Base-by-base conservation (phyloP, 2,329 filamentous ascomycete genomes). In the Phyllosticta capitalensis region DNA sequence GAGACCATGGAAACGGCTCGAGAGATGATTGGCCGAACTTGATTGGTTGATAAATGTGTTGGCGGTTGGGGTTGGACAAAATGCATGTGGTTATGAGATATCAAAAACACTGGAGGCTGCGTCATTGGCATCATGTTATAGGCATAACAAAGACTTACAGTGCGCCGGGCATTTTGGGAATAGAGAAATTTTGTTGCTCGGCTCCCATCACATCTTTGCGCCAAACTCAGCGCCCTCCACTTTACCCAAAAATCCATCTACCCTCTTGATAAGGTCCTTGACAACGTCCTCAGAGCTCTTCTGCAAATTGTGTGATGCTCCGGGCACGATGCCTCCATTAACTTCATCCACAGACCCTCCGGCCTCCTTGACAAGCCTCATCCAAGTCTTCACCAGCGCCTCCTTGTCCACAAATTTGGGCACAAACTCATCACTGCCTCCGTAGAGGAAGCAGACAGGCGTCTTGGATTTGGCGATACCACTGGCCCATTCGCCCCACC, bases 341-440 rank as follows among this genome's bases (percentile, higher is more conserved):
- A 65, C 66, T 26, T 77, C 73, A 69, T 83, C 80, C 17, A 82
- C 75, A 5, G 66, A 66, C 0, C 78, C 79, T 2, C 77, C 75
- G 0, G 73, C 74, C 20, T 67, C 69, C 56, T 73, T 73, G 5
- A 78, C 72, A 59, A 78, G 67, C 20, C 64, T 66, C 21, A 75
- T 74, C 82, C 87, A 92, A 56, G 74, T 79, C 59, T 77, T 71
- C 58, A 89, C 73, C 61, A 89, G 70, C 2, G 67, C 76, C 26
- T 74, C 72, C 66, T 85, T 84, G 67, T 89, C 81, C 17, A 90
- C 74, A 1, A 65, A 69, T 1, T 66, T 61, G 0, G 87, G 83
- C 1, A 90, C 80, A 67, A 78, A 83, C 69, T 89, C 84, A 69
- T 92, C 89, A 51, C 78, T 72, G 5, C 77, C 85, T 1, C 86